Evolutionary conservation across 805 yeast genomes (phyloP).

Genomic region (Kodamaea laetipori): DNA sequence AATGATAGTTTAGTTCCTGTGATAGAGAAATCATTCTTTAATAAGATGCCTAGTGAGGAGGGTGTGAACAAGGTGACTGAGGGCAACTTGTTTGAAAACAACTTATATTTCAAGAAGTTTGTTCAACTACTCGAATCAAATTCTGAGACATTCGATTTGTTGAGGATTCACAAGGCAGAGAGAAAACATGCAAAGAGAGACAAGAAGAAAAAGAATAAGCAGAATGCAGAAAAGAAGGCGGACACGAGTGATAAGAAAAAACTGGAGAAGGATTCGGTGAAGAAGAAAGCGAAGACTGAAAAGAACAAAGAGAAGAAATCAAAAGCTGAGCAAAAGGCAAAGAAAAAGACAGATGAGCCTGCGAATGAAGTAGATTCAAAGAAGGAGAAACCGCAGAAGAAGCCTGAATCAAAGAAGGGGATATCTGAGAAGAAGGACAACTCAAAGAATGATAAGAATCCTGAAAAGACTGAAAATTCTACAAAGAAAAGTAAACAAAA

Average conservation of each 20-base stretch:
- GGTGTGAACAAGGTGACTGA: neutral
- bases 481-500: neutral
- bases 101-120: conserved; percentile 22
- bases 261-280: conserved; percentile 5
- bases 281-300: conserved; percentile 5
- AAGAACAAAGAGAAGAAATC: conserved; percentile 13
- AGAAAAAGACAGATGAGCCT: conserved; percentile 15
- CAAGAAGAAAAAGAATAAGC: conserved; percentile 17
- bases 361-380: conserved; percentile 9
- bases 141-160: conserved; percentile 6
- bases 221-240: conserved; percentile 5
- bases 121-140: conserved; percentile 21
- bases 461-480: too few species aligned
- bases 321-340: conserved; percentile 12
- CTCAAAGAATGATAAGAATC: neutral
- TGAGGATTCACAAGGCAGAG: conserved; percentile 10
- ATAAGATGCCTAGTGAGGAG: conserved; percentile 26
- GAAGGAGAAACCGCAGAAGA: conserved; percentile 13
- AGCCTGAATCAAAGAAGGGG: conserved; percentile 5
- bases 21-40: conserved; percentile 36
- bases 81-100: conserved; percentile 16
- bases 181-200: conserved; percentile 8
- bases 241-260: neutral
- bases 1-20: conserved; percentile 34
- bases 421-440: neutral